Conservation (phyloP, 2,329 filamentous ascomycete species). For the Fusarium euwallaceae region DNA sequence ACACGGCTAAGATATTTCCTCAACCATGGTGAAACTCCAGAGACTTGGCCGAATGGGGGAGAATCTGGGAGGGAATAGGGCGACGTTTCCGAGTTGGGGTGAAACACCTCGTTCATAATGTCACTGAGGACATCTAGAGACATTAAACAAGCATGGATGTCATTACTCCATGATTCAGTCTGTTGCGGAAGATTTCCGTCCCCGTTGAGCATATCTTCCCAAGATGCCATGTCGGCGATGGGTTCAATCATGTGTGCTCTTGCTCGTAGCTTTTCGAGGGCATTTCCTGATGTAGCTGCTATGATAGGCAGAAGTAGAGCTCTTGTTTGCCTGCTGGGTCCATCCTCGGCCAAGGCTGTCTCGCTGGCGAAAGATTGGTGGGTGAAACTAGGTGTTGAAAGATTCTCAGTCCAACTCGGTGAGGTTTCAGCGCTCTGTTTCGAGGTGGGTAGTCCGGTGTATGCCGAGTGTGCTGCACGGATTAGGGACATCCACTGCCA, state of each 20-base stretch:
- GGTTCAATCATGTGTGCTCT: constrained; percentile 18
- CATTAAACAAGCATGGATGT: constrained; percentile 22
- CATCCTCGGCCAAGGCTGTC: constrained; percentile 10
- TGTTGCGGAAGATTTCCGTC: not conserved
- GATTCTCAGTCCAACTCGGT: not conserved
- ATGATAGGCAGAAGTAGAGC: constrained; percentile 33
- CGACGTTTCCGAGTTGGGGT: not conserved
- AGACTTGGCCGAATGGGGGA: not conserved
- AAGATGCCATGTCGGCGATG: not conserved
- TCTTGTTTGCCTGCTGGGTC: constrained; percentile 15
- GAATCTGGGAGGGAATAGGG: not conserved
- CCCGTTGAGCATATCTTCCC: not conserved
- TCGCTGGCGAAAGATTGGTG: not conserved
- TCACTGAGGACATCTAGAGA: constrained; percentile 18
- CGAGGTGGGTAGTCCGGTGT: constrained; percentile 20
- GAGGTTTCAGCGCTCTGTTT: not conserved
- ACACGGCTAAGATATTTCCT: constrained; percentile 36
- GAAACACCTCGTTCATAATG: constrained; percentile 30
- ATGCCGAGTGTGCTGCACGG: constrained; percentile 36
- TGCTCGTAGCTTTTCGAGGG: constrained; percentile 8
- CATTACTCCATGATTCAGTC: not conserved
- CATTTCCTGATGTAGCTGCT: constrained; percentile 9
- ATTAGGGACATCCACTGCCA: constrained; percentile 41
- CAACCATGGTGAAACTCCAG: constrained; percentile 33
- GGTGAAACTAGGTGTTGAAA: not conserved